Evolutionary conservation across 1,139 yeast species (phyloP).

Genomic region (Nakaseomyces glabratus): DNA sequence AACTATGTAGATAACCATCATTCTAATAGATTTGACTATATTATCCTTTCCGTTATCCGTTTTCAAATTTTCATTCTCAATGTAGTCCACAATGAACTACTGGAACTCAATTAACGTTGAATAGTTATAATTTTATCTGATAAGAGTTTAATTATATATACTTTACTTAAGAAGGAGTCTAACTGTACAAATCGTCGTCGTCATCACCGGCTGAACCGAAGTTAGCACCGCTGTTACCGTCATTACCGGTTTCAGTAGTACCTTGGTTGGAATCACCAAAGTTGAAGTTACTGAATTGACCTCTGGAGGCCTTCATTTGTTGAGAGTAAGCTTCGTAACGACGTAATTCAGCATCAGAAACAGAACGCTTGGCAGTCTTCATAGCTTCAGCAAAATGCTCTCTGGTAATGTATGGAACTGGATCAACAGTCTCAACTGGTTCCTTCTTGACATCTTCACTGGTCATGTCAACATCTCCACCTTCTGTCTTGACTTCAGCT

Average conservation of each 20-base stretch:
- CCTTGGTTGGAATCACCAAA: conserved; percentile 45
- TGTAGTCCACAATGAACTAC: too few relatives aligned
- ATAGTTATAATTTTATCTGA: too few relatives aligned
- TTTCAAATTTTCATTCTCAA: too few relatives aligned
- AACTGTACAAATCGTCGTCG: conserved; percentile 90
- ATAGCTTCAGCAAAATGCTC: conserved; percentile 97
- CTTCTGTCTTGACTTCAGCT: conserved; percentile 40
- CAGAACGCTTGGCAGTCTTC: conserved; percentile 98
- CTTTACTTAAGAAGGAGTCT: too few relatives aligned
- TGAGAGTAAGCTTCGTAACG: conserved; percentile 98
- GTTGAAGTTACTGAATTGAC: conserved; percentile 72
- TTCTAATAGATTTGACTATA: too few relatives aligned
- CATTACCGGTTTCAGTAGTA: conserved; percentile 25
- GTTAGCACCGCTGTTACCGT: conserved; percentile 32
- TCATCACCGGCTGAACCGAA: conserved; percentile 66
- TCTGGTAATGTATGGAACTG: conserved; percentile 90
- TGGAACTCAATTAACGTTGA: too few relatives aligned
- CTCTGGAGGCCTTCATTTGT: conserved; percentile 92
- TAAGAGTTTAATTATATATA: too few relatives aligned
- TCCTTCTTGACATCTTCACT: conserved; percentile 37
- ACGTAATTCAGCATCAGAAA: conserved; percentile 93
- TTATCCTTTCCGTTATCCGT: too few relatives aligned
- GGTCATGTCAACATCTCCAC: conserved; percentile 63
- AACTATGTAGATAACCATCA: too few relatives aligned
- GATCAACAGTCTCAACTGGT: conserved; percentile 69